Conservation (phyloP, 1,284 basidiomycete species). For the Pseudozyma hubeiensis region DNA sequence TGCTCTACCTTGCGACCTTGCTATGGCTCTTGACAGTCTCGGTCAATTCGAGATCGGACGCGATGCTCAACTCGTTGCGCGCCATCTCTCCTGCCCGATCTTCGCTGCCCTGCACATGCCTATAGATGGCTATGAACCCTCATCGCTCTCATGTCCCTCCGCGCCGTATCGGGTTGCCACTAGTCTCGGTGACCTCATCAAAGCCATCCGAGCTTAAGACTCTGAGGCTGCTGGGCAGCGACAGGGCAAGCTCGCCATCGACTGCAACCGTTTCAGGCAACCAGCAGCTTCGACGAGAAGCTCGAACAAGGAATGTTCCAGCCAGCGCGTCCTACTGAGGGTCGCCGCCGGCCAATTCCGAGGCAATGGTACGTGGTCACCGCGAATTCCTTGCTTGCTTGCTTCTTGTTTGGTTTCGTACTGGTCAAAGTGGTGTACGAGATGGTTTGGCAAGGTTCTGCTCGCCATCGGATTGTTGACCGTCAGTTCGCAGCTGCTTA, state of each 20-base stretch:
- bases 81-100: neutral
- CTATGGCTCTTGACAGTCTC: neutral
- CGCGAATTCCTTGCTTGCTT: slow-evolving; percentile 9
- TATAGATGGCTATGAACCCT: neutral
- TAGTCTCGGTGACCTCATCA: slow-evolving; percentile 15
- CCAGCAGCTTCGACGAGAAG: neutral
- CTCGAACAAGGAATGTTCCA: slow-evolving; percentile 16
- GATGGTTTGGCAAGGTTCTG: slow-evolving; percentile 10
- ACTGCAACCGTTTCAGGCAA: slow-evolving; percentile 8
- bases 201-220: neutral
- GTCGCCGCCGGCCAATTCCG: slow-evolving; percentile 16
- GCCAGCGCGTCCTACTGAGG: slow-evolving; percentile 4
- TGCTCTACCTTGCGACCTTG: neutral
- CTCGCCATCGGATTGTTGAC: slow-evolving; percentile 7
- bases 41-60: neutral
- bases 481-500: slow-evolving; percentile 12
- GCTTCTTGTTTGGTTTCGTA: neutral
- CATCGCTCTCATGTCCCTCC: too few species aligned
- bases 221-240: too few species aligned
- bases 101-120: neutral
- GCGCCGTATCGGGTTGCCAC: too few species aligned
- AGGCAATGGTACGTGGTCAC: slow-evolving; percentile 1
- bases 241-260: slow-evolving; percentile 16
- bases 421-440: neutral
- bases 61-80: slow-evolving; percentile 1